Evolutionary conservation across 768 basidiomycete species (phyloP).

Genomic region (Leucogyrophana mollusca): DNA sequence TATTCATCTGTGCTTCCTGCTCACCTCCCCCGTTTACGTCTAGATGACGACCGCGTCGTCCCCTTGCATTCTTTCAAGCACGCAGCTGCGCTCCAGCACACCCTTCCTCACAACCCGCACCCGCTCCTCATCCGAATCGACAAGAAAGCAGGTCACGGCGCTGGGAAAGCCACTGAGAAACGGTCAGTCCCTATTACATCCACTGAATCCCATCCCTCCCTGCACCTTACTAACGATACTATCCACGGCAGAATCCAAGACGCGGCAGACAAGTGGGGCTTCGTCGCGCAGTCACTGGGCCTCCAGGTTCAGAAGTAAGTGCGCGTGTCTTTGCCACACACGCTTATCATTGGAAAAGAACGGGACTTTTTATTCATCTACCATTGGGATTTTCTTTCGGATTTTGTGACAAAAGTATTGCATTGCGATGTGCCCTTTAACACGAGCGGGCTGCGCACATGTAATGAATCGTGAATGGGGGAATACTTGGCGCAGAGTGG

Average conservation of each 20-base stretch:
- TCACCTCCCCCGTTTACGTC: background rate
- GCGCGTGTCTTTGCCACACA: too few species aligned
- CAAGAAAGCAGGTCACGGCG: conserved; percentile 78
- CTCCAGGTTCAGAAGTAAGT: conserved; percentile 37
- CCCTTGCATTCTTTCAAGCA: conserved; percentile 85
- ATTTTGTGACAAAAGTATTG: too few species aligned
- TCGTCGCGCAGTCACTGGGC: conserved; percentile 67
- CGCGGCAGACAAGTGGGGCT: conserved; percentile 75
- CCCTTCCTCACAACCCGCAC: conserved; percentile 59
- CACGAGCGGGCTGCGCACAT: too few species aligned
- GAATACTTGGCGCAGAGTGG: too few species aligned
- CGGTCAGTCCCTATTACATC: conserved; percentile 36
- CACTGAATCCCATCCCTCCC: conserved; percentile 3
- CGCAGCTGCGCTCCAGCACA: conserved; percentile 74
- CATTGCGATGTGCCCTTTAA: too few species aligned
- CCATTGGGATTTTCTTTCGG: too few species aligned
- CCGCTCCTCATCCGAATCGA: conserved; percentile 78
- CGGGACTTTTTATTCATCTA: too few species aligned
- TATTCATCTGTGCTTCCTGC: conserved; percentile 5
- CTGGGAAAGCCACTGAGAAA: conserved; percentile 74
- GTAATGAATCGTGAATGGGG: too few species aligned
- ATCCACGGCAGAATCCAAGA: conserved; percentile 59
- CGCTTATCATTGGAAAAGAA: too few species aligned
- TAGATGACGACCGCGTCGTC: conserved; percentile 86
- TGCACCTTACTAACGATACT: conserved; percentile 5